These are phyloP conservation scores for Sordariomycetes sp. DNA, from an alignment of 2,329 filamentous ascomycete genomes.

Conservation along the genomic window DNA sequence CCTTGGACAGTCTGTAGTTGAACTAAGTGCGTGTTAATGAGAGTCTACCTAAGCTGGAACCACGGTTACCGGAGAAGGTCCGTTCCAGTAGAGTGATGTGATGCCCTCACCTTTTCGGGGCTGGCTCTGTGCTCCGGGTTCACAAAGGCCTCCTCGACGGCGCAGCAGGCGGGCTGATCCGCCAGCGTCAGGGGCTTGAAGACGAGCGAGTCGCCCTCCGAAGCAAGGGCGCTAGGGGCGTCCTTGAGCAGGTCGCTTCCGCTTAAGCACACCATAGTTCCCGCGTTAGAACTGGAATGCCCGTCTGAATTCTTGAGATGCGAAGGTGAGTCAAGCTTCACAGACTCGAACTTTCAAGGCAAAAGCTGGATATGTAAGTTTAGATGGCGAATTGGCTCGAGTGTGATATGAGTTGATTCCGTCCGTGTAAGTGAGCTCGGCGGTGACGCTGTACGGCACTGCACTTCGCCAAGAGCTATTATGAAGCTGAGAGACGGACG, in stretches of 20 bases:
- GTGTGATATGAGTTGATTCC: too few relatives aligned
- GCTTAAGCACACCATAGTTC: background rate
- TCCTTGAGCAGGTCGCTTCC: background rate
- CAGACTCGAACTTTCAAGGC: too few relatives aligned
- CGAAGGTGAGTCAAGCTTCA: background rate
- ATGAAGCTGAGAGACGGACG: background rate
- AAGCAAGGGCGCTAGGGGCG: background rate
- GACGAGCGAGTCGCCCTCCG: slow-evolving; percentile 10
- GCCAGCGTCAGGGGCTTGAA: slow-evolving; percentile 56
- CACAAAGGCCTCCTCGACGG: slow-evolving; percentile 40
- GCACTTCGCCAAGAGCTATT: background rate
- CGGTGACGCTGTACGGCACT: too few relatives aligned
- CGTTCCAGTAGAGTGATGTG: background rate
- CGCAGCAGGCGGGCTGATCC: slow-evolving; percentile 47
- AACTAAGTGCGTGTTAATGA: slow-evolving; percentile 37
- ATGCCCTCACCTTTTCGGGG: slow-evolving; percentile 34
- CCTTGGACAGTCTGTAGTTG: slow-evolving; percentile 60
- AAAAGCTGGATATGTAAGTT: too few relatives aligned
- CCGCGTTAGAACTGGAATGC: background rate
- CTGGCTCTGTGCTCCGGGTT: slow-evolving; percentile 34
- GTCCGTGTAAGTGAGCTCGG: too few relatives aligned
- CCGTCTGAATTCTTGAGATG: background rate
- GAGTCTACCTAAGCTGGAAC: background rate
- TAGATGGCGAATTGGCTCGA: too few relatives aligned
- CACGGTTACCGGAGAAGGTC: background rate